Conservation (phyloP, 352 stramenopile genomes). For the Phytophthora fragariaefolia region DNA sequence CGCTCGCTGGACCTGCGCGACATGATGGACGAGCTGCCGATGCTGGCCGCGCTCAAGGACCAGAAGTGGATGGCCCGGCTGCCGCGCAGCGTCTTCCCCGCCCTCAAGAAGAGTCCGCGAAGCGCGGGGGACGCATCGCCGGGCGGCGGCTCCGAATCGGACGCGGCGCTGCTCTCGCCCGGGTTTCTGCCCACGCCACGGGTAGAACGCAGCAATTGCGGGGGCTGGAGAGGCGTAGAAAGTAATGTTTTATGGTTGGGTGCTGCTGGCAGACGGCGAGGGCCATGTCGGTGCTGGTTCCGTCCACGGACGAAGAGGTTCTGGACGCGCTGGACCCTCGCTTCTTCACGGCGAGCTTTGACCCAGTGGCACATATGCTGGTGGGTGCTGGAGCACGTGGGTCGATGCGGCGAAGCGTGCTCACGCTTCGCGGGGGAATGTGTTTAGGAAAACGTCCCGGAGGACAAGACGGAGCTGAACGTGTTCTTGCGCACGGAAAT, state of each 20-base stretch:
- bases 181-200: conserved; percentile 44
- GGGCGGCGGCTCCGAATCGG: conserved; percentile 21
- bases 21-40: conserved; percentile 70
- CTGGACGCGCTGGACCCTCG: conserved; percentile 75
- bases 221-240: too few relatives aligned
- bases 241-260: too few relatives aligned
- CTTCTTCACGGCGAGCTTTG: conserved; percentile 86
- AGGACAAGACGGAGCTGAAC: conserved; percentile 53
- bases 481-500: conserved; percentile 85
- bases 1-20: conserved; percentile 55
- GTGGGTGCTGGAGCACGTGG: conserved; percentile 33
- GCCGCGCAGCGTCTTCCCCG: conserved; percentile 44
- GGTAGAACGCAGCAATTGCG: conserved; percentile 23
- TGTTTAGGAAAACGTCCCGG: conserved; percentile 78
- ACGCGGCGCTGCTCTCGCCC: conserved; percentile 37
- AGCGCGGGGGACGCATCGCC: conserved; percentile 15
- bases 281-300: conserved; percentile 70
- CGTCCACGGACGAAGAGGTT: conserved; percentile 68
- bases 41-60: conserved; percentile 61
- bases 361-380: conserved; percentile 70
- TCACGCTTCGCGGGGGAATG: too few relatives aligned
- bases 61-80: conserved; percentile 73
- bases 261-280: conserved; percentile 34
- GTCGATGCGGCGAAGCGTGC: too few relatives aligned
- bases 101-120: conserved; percentile 30